Evolutionary conservation across 805 yeast genomes (phyloP).

Genomic region (Suhomyces prunicola): DNA sequence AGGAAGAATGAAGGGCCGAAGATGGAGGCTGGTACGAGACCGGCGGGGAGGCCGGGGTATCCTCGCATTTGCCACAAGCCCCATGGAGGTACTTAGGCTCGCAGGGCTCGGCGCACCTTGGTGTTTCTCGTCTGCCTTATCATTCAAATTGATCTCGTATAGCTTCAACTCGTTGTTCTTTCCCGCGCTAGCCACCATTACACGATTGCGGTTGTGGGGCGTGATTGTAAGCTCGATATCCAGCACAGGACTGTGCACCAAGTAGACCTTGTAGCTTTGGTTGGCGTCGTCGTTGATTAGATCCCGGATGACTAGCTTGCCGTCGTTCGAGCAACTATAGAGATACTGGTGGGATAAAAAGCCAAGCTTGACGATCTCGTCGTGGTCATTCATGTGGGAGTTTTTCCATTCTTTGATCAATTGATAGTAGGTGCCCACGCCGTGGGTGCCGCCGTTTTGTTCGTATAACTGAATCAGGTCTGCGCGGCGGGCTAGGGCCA

Average conservation of each 20-base stretch:
- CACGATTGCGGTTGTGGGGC: constrained; percentile 7
- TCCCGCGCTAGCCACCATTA: constrained; percentile 24
- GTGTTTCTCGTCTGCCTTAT: background rate
- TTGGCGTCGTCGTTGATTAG: constrained; percentile 35
- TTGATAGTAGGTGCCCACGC: constrained; percentile 11
- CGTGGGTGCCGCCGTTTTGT: constrained; percentile 2
- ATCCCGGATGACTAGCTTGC: constrained; percentile 34
- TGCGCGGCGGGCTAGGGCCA: constrained; percentile 23
- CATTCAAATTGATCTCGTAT: constrained; percentile 19
- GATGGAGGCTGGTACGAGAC: constrained; percentile 2
- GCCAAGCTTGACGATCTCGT: constrained; percentile 25
- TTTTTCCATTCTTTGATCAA: constrained; percentile 36
- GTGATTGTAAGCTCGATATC: constrained; percentile 15
- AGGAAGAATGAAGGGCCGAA: background rate
- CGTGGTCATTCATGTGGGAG: constrained; percentile 17
- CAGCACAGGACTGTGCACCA: constrained; percentile 24
- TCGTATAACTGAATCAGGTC: constrained; percentile 32
- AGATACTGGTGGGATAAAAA: constrained; percentile 25
- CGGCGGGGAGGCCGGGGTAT: constrained; percentile 3
- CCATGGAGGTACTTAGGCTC: constrained; percentile 2
- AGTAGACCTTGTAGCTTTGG: constrained; percentile 23
- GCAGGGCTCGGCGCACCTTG: background rate
- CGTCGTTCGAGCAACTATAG: constrained; percentile 32
- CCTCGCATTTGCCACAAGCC: background rate
- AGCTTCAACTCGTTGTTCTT: constrained; percentile 24